Conservation (phyloP, 2,329 filamentous ascomycete species). For the Cordyceps farinosa region DNA sequence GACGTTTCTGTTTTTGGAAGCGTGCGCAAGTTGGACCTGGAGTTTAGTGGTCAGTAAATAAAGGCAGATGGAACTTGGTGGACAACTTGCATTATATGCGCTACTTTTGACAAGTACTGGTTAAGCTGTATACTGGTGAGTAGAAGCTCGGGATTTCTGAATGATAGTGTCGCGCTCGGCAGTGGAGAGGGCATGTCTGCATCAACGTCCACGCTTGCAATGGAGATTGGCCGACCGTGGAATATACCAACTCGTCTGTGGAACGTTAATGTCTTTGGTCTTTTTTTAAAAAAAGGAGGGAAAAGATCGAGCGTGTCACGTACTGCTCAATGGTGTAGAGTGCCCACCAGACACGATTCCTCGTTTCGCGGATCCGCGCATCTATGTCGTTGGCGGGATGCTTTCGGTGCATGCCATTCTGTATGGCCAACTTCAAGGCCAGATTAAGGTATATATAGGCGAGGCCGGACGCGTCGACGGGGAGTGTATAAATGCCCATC, state of each 20-base stretch:
- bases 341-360: slow-evolving; percentile 57
- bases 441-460: slow-evolving; percentile 56
- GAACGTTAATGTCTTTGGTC: slow-evolving; percentile 9
- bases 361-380: slow-evolving; percentile 46
- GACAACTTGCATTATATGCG: slow-evolving; percentile 37
- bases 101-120: slow-evolving; percentile 33
- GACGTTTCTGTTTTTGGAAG: slow-evolving; percentile 31
- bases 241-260: slow-evolving; percentile 51
- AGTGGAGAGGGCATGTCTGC: slow-evolving; percentile 48
- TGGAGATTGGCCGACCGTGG: slow-evolving; percentile 53
- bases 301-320: slow-evolving; percentile 4
- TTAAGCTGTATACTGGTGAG: slow-evolving; percentile 40
- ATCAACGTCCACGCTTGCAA: slow-evolving; percentile 50
- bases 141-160: slow-evolving; percentile 44
- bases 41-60: slow-evolving; percentile 16
- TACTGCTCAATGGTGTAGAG: slow-evolving; percentile 55
- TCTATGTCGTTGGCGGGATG: slow-evolving; percentile 46
- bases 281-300: not conserved
- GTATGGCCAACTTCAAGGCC: slow-evolving; percentile 54
- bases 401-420: slow-evolving; percentile 57
- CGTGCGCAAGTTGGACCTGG: slow-evolving; percentile 33
- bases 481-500: slow-evolving; percentile 53
- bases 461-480: slow-evolving; percentile 53
- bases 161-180: slow-evolving; percentile 37
- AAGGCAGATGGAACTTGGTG: not conserved